phyloP scores from a whole-genome alignment of 768 basidiomycete species.

The Hericium erinaceus region DNA sequence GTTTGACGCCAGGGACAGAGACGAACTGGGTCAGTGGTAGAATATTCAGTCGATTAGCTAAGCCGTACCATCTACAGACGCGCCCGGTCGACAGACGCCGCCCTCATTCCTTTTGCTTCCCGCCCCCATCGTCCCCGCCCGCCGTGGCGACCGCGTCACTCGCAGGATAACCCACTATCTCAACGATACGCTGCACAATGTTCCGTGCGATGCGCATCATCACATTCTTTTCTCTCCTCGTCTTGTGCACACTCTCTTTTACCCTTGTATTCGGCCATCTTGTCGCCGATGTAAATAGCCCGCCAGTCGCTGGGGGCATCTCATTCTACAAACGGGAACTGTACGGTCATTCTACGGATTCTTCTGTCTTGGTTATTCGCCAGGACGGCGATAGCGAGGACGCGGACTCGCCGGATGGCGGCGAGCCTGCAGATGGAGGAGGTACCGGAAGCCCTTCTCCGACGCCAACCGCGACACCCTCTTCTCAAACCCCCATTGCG shows the following conservation, averaged over 20 bases:
- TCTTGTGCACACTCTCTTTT: conserved; percentile 23
- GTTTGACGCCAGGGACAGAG: too few relatives aligned
- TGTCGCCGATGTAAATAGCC: not conserved
- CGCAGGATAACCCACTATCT: not conserved
- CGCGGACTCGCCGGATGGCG: not conserved
- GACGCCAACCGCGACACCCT: too few relatives aligned
- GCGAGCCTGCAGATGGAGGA: too few relatives aligned
- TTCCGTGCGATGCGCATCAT: conserved; percentile 17
- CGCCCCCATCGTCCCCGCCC: not conserved
- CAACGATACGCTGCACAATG: not conserved
- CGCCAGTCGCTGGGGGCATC: not conserved
- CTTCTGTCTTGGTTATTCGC: not conserved
- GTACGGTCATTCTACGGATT: not conserved
- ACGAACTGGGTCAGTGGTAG: too few relatives aligned
- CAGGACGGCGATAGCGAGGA: not conserved
- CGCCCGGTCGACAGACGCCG: too few relatives aligned
- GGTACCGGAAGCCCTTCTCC: too few relatives aligned
- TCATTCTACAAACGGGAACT: not conserved
- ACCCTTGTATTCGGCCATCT: conserved; percentile 7
- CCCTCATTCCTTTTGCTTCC: not conserved
- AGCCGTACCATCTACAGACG: too few relatives aligned
- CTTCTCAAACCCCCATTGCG: too few relatives aligned
- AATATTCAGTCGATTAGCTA: too few relatives aligned
- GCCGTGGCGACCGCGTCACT: not conserved
- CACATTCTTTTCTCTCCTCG: conserved; percentile 22